Conservation (phyloP, 1,284 basidiomycete species). For the Kwoniella shivajii region DNA sequence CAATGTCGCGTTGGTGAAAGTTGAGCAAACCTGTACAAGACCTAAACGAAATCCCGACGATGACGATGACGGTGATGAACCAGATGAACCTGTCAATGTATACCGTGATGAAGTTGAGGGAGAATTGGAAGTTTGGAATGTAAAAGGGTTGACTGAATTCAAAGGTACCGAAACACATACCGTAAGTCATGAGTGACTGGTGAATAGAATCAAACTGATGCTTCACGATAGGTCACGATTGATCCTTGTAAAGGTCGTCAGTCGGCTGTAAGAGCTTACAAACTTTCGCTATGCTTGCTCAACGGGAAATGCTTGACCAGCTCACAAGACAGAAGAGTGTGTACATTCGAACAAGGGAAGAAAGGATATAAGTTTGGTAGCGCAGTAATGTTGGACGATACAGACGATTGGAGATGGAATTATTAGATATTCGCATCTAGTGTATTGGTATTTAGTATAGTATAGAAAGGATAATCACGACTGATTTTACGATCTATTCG, state of each 20-base stretch:
- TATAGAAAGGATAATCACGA: neutral
- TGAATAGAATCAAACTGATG: neutral
- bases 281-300: conserved; percentile 33
- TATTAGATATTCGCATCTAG: conserved; percentile 4
- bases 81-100: conserved; percentile 10
- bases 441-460: neutral
- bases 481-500: neutral
- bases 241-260: conserved; percentile 30
- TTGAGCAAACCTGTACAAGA: conserved; percentile 45
- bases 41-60: conserved; percentile 23
- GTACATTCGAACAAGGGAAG: conserved; percentile 38
- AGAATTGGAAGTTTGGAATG: conserved; percentile 19
- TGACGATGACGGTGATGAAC: conserved; percentile 18
- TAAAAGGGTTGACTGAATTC: conserved; percentile 25
- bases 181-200: conserved; percentile 10
- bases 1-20: conserved; percentile 30
- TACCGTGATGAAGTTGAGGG: conserved; percentile 28
- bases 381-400: conserved; percentile 36
- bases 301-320: conserved; percentile 32
- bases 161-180: conserved; percentile 19
- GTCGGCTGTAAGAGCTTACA: conserved; percentile 41
- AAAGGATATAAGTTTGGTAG: conserved; percentile 33
- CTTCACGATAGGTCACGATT: conserved; percentile 20
- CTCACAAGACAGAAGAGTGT: conserved; percentile 37
- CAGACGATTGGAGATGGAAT: conserved; percentile 48